Conservation (phyloP, 2,329 filamentous ascomycete species). For the Verticillium longisporum region DNA sequence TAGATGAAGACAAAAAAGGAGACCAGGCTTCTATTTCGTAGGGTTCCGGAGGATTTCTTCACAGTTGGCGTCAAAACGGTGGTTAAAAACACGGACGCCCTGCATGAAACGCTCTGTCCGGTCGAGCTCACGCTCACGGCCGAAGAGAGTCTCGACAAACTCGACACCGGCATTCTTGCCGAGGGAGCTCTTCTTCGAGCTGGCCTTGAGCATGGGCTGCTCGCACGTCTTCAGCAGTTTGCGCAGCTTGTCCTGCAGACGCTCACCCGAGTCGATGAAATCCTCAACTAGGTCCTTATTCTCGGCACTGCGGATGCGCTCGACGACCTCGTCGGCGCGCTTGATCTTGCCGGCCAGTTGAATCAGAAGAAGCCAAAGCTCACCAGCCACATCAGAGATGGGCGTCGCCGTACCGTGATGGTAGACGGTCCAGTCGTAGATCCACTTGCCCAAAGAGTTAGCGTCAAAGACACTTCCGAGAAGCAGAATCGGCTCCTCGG, state of each 20-base stretch:
- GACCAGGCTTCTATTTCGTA: slow-evolving; percentile 32
- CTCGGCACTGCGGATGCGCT: slow-evolving; percentile 64
- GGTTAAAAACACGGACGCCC: slow-evolving; percentile 78
- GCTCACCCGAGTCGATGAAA: slow-evolving; percentile 83
- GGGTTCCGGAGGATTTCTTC: slow-evolving; percentile 72
- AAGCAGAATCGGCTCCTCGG: slow-evolving; percentile 87
- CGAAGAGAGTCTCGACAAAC: slow-evolving; percentile 95
- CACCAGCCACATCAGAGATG: slow-evolving; percentile 85
- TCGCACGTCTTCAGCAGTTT: slow-evolving; percentile 89
- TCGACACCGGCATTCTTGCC: slow-evolving; percentile 89
- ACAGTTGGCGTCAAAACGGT: slow-evolving; percentile 94
- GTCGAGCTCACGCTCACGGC: slow-evolving; percentile 80
- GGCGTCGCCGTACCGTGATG: slow-evolving; percentile 75
- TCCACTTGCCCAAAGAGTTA: slow-evolving; percentile 97
- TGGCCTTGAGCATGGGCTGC: slow-evolving; percentile 81
- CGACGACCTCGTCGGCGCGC: slow-evolving; percentile 72
- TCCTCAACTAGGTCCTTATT: slow-evolving; percentile 79
- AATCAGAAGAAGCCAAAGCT: slow-evolving; percentile 92
- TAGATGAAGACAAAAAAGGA: background rate
- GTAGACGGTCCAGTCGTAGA: slow-evolving; percentile 98
- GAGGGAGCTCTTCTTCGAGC: slow-evolving; percentile 71
- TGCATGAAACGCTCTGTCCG: slow-evolving; percentile 92
- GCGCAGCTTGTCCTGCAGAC: slow-evolving; percentile 78
- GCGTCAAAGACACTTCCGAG: slow-evolving; percentile 95
- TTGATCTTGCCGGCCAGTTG: slow-evolving; percentile 92